Percentiles rank a stretch among this genome's conserved stretches.
These are phyloP conservation scores for Pythium dissotocum DNA, from an alignment of 352 stramenopile genomes.

Conservation along the genomic window DNA sequence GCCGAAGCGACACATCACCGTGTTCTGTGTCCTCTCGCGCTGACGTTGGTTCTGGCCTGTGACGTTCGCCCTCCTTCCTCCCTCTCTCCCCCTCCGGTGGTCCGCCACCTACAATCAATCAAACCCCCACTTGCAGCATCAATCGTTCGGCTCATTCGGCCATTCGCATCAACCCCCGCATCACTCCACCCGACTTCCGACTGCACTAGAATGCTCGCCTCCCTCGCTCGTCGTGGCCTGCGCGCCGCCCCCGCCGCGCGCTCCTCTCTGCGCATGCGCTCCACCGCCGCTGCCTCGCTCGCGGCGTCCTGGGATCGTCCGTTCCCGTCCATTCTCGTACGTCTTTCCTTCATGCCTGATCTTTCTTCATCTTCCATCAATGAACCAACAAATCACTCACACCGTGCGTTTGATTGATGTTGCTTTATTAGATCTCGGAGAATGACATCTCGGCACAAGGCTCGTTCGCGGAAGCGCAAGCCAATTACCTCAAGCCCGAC, in stretches of 20 bases:
- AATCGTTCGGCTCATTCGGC: background rate
- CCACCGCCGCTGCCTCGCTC: slow-evolving; percentile 55
- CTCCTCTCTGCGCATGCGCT: slow-evolving; percentile 19
- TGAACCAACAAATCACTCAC: background rate
- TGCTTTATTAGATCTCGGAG: slow-evolving; percentile 57
- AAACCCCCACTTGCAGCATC: background rate
- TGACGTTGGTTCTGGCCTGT: background rate
- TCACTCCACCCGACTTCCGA: background rate
- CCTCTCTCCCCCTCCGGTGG: background rate
- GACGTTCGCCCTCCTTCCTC: background rate
- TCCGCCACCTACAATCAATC: background rate
- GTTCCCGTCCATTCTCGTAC: slow-evolving; percentile 80
- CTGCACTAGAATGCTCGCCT: slow-evolving; percentile 15
- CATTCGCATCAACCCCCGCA: slow-evolving; percentile 3
- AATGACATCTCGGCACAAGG: slow-evolving; percentile 74
- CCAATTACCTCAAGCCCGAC: slow-evolving; percentile 86
- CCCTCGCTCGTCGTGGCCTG: slow-evolving; percentile 18
- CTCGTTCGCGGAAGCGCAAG: slow-evolving; percentile 89
- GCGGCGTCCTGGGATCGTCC: slow-evolving; percentile 69
- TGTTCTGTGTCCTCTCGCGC: background rate
- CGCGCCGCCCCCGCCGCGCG: slow-evolving; percentile 24
- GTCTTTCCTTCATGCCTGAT: slow-evolving; percentile 7
- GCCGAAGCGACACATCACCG: background rate
- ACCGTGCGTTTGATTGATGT: background rate
- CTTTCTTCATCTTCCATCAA: background rate